A percentile compares a stretch with the other conserved stretches of the same genome.
These are phyloP conservation scores for Penicillium angulare DNA, from an alignment of 495 filamentous ascomycete species.

Conservation along the genomic window DNA sequence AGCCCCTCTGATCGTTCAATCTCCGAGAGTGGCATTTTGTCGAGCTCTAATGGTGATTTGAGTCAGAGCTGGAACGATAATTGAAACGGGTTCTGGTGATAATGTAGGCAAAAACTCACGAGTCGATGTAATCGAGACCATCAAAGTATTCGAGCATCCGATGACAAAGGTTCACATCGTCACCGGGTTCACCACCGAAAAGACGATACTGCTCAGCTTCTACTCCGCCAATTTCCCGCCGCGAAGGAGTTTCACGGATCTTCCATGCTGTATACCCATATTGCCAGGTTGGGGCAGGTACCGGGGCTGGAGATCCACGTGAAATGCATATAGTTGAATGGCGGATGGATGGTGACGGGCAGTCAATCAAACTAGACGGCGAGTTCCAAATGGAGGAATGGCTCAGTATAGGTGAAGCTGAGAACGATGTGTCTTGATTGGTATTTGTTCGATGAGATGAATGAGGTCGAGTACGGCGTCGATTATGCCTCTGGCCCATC, in stretches of 20 bases:
- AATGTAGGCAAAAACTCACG: constrained; percentile 29
- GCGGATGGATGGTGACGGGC: constrained; percentile 2
- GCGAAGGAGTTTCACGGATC: constrained; percentile 29
- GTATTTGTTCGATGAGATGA: constrained; percentile 31
- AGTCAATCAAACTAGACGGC: constrained; percentile 4
- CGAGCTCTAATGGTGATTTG: constrained; percentile 8
- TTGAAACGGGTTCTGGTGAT: too few species aligned
- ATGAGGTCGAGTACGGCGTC: constrained; percentile 46
- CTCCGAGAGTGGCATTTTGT: constrained; percentile 23
- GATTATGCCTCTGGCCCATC: constrained; percentile 51
- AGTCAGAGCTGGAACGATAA: constrained; percentile 10
- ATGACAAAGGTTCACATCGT: constrained; percentile 45
- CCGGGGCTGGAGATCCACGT: constrained; percentile 17
- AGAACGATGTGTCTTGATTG: constrained; percentile 4
- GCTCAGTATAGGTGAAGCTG: constrained; percentile 8
- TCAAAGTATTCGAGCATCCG: constrained; percentile 51
- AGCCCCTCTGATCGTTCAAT: constrained; percentile 15
- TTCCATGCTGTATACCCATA: constrained; percentile 40
- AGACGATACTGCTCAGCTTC: constrained; percentile 43
- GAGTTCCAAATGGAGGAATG: constrained; percentile 15
- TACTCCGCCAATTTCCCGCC: constrained; percentile 22
- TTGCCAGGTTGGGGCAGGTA: constrained; percentile 43
- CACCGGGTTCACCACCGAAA: constrained; percentile 48
- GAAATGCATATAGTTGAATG: constrained; percentile 18
- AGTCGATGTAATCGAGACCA: constrained; percentile 48